Evolutionary conservation across 768 basidiomycete species (phyloP), one percentile per base, ranked within the genome.

Genomic region (Hericium rajendrae): DNA sequence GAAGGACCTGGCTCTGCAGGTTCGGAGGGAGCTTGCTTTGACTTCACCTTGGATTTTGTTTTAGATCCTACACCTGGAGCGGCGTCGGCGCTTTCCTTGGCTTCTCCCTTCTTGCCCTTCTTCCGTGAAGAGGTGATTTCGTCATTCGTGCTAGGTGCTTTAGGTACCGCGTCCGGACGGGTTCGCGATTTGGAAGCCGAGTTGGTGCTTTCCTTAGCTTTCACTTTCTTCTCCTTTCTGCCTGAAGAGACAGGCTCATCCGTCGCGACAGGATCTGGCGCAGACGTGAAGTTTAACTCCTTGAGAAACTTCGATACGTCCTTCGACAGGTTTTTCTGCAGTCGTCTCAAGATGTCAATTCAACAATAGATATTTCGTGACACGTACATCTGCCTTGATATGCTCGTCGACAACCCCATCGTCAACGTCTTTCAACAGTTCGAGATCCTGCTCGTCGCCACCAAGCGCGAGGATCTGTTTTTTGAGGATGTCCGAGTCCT

Each of bases 261-360:
- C 16, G 4, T 41, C 9, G 40, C n/a, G 18, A 54, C 40, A 32
- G 32, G 32, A 32, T 32, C 5, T 10, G 32, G 9, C 13, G 18
- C 11, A 4, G 15, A 16, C 24, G 16, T 38, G 18, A 37, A 43
- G 15, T 39, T 55, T 22, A 76, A 66, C 9, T 65, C 72, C 56
- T 76, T 74, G 51, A 79, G 65, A 62, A 77, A 78, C 60, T 74
- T 75, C 37, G 73, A 75, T 53, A 78, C 72, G 66, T 78, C 80
- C 54, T 73, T 73, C 22, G 73, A 63, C 15, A 80, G 71, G 15
- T 62, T 58, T 56, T 74, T 71, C 80, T 78, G 58, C 38, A 55
- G 56, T 53, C 1, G 48, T 22, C 48, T 37, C 38, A 6, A 49
- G 50, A 56, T 26, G 57, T 43, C 15, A 48, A 4, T 11, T 48